Base-by-base conservation (phyloP, 2,329 filamentous ascomycete species). In the Verticillium zaregamsianum region DNA sequence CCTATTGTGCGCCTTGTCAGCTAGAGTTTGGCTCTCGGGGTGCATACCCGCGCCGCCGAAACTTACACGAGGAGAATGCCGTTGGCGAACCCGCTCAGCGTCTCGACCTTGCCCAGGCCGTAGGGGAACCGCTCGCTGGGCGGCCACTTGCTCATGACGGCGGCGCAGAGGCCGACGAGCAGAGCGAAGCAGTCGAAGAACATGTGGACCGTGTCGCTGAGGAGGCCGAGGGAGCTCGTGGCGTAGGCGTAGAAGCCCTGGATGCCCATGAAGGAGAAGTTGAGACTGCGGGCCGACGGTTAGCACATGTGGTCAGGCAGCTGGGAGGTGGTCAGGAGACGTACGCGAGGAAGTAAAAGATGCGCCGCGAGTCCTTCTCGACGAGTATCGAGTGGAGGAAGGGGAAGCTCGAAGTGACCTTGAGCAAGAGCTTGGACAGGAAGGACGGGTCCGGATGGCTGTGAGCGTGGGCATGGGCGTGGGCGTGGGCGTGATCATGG, bases 171-270 rank as follows among this genome's bases (percentile, higher is more conserved):
- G 12, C 95, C 95, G 39, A 99, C 93, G 1, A 91, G 86, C 32
- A 99, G 83, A 23, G 94, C 95, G 39, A 97, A 88, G 68, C 95
- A 99, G 76, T 99, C 95, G 69, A 99, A 98, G 71, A 99, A 94
- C 95, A 99, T 99, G 77, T 99, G 95, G 65, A 99, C 95, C 70
- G 93, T 98, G 76, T 99, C 95, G 67, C 93, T 97, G 20, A 99
- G 85, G n/a, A 99, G 82, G 3, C 95, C 95, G 5, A 99, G 80
- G 0, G 95, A 99, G 67, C 96, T 93, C 3, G 93, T 98, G 12
- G 95, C 79, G 69, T 95, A 96, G 57, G 95, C 95, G 71, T 99
- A 99, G 64, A 94, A 92, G 49, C 93, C 90, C 71, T 99, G 95
- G 1, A 99, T 87, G 37, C 91, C 79, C 95, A 99, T 99, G 74